phyloP scores from a whole-genome alignment of 805 yeast genomes.

The Candida cerambycidarum region DNA sequence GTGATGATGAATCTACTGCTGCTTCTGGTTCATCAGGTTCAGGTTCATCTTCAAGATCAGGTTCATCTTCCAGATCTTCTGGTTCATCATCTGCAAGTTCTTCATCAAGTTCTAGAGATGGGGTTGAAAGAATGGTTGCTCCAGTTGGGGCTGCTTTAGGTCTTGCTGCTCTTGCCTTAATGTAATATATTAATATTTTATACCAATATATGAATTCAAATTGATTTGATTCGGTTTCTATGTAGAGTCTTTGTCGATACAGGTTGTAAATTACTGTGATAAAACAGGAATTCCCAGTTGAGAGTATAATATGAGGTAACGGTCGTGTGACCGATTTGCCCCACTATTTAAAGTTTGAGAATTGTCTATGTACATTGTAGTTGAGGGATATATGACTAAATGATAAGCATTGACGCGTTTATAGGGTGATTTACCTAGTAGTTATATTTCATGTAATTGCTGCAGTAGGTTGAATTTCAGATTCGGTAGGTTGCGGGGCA shows the following conservation, averaged over 20 bases:
- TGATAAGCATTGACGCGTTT: no score
- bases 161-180: constrained; percentile 33
- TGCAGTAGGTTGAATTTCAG: neutral
- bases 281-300: neutral
- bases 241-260: neutral
- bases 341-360: no score
- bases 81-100: constrained; percentile 11
- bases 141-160: constrained; percentile 37
- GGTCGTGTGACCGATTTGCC: neutral
- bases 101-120: constrained; percentile 2
- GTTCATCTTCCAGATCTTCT: constrained; percentile 12
- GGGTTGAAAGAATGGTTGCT: constrained; percentile 10
- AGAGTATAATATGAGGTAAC: neutral
- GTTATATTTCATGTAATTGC: no score
- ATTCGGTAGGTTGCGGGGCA: constrained; percentile 12
- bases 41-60: constrained; percentile 1
- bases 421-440: no score
- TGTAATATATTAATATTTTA: constrained; percentile 13
- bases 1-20: constrained; percentile 6
- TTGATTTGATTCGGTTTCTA: no score
- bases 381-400: no score
- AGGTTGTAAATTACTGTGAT: neutral
- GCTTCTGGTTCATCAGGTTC: neutral
- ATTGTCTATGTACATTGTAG: no score
- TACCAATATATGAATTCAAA: constrained; percentile 1